Percentiles rank a stretch among this genome's conserved stretches.
Conservation (phyloP, 2,329 filamentous ascomycete genomes). For the Pseudopyrenochaeta lycopersici region DNA sequence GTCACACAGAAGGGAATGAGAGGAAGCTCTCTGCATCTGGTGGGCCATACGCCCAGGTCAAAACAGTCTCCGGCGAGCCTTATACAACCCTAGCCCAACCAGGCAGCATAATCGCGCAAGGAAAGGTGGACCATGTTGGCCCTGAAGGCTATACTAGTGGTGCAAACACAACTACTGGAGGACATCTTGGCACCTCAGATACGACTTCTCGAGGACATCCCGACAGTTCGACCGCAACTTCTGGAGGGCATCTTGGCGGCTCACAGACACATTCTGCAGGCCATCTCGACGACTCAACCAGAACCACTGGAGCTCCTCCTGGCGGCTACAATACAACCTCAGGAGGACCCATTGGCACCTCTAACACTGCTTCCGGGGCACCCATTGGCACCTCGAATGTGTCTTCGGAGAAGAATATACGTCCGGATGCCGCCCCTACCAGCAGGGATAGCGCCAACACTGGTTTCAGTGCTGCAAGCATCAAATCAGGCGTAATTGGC, state of each 20-base stretch:
- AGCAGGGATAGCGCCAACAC: constrained; percentile 12
- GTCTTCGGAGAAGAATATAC: constrained; percentile 13
- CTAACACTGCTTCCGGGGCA: constrained; percentile 1
- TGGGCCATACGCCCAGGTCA: constrained; percentile 3
- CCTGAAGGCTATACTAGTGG: constrained; percentile 12
- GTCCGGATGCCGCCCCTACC: constrained; percentile 24
- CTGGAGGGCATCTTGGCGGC: not conserved
- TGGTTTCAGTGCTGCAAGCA: constrained; percentile 45
- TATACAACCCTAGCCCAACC: constrained; percentile 19
- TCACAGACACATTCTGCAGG: constrained; percentile 6
- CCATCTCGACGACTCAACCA: not conserved
- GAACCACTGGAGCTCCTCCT: not conserved
- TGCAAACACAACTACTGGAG: not conserved
- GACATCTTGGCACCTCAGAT: not conserved
- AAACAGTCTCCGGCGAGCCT: constrained; percentile 17
- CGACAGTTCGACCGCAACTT: not conserved
- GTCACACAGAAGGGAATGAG: constrained; percentile 10
- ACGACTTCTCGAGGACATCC: not conserved
- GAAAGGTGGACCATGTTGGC: constrained; percentile 8
- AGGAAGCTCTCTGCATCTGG: constrained; percentile 3
- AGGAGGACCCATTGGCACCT: not conserved
- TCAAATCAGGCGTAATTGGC: constrained; percentile 53
- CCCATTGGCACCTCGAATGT: constrained; percentile 1
- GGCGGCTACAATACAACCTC: not conserved
- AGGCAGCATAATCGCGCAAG: constrained; percentile 6